phyloP scores from a whole-genome alignment of 768 basidiomycete genomes.

The Collybia sp. region DNA sequence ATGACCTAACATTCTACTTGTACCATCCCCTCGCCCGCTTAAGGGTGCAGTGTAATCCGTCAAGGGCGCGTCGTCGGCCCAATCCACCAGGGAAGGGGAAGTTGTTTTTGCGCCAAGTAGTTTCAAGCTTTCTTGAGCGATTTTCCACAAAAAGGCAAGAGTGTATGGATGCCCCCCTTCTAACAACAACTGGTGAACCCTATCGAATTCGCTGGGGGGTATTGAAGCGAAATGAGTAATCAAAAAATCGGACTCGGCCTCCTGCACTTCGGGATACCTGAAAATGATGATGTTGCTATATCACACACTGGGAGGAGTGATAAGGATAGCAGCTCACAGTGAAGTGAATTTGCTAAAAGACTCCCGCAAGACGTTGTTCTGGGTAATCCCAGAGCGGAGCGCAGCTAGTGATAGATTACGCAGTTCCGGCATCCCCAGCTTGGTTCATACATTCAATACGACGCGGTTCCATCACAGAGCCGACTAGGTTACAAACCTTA shows the following conservation, averaged over 20 bases:
- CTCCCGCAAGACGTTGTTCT: conserved; percentile 18
- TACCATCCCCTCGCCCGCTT: no score
- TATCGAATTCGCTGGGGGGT: no score
- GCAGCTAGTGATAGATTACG: conserved; percentile 11
- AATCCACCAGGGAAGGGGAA: no score
- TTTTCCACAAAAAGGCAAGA: no score
- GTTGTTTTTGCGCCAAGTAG: no score
- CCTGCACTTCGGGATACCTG: conserved; percentile 11
- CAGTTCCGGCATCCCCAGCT: conserved; percentile 15
- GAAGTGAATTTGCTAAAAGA: conserved; percentile 19
- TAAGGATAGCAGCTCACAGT: conserved; percentile 8
- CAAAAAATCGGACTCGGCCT: conserved; percentile 3
- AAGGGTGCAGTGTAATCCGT: no score
- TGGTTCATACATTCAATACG: not conserved
- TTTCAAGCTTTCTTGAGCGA: no score
- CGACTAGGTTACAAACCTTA: conserved; percentile 1
- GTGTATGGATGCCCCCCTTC: no score
- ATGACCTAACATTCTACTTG: no score
- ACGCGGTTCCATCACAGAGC: not conserved
- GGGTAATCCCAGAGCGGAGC: conserved; percentile 11
- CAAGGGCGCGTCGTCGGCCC: no score
- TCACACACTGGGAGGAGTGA: not conserved
- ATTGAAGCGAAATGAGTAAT: conserved; percentile 2
- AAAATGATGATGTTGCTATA: not conserved
- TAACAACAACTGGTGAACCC: no score